A percentile compares a stretch with the other conserved stretches of the same genome.
Conservation (phyloP, 345 rosid species). For the Aquilaria yunnanensis region DNA sequence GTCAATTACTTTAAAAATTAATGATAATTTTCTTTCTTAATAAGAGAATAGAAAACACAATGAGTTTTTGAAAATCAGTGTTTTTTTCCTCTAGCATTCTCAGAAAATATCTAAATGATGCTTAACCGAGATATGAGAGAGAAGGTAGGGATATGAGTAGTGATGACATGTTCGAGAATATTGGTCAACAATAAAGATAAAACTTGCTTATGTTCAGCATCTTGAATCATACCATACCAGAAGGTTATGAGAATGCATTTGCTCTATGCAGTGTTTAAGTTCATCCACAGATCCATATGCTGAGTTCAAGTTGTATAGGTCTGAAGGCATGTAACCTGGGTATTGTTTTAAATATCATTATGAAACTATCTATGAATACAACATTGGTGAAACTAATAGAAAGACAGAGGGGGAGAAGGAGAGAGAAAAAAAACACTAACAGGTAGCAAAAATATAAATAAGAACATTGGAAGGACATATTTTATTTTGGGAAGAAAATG, state of each 20-base stretch:
- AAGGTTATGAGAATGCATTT: conserved; percentile 39
- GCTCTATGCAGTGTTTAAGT: conserved; percentile 38
- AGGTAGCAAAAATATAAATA: too few species aligned
- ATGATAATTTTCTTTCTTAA: too few species aligned
- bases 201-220: too few species aligned
- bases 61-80: too few species aligned
- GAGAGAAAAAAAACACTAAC: too few species aligned
- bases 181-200: too few species aligned
- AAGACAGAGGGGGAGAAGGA: background rate
- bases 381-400: background rate
- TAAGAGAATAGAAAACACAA: too few species aligned
- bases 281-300: conserved; percentile 41
- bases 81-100: too few species aligned
- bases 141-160: background rate
- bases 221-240: conserved; percentile 18
- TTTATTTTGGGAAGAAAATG: background rate
- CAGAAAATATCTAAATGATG: background rate
- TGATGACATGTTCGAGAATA: background rate
- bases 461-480: background rate
- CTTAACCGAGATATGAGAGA: background rate
- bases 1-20: too few species aligned
- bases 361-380: background rate
- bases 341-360: conserved; percentile 6
- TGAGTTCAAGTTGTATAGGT: conserved; percentile 51
- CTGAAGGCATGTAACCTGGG: conserved; percentile 52